Evolutionary conservation across 1,284 basidiomycete genomes (phyloP).

Genomic region (Ceratobasidium sp.): DNA sequence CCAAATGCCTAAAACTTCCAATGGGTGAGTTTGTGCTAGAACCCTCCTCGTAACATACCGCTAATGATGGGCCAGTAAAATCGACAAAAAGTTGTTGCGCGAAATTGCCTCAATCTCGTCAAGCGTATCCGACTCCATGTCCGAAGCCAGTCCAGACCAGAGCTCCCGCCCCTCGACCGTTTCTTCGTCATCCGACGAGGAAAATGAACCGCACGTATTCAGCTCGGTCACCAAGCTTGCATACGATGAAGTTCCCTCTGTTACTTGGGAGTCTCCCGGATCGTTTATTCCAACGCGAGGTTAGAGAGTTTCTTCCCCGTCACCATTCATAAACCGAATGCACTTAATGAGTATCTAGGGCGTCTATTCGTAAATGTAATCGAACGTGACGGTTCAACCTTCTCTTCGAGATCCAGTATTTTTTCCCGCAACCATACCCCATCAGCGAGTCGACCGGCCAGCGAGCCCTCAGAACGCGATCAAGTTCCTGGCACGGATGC

Average conservation of each 20-base stretch:
- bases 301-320: not conserved
- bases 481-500: not conserved
- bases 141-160: not conserved
- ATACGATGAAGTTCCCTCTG: not conserved
- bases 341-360: not conserved
- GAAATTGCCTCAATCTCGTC: not conserved
- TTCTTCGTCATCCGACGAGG: not conserved
- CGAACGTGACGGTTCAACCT: not conserved
- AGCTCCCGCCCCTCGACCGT: not conserved
- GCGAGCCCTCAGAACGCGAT: not conserved
- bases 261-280: not conserved
- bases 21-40: too few relatives aligned
- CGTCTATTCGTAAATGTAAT: not conserved
- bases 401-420: conserved; percentile 4
- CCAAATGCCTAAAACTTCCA: too few relatives aligned
- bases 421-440: not conserved
- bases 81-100: not conserved
- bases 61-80: too few relatives aligned
- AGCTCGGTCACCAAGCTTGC: not conserved
- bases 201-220: not conserved
- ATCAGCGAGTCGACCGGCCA: not conserved
- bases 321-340: not conserved
- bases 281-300: not conserved
- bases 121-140: not conserved
- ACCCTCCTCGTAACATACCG: too few relatives aligned